Evolutionary conservation across 495 filamentous ascomycete genomes (phyloP), one percentile per base, ranked within the genome.

Genomic region (Aspergillus taichungensis): DNA sequence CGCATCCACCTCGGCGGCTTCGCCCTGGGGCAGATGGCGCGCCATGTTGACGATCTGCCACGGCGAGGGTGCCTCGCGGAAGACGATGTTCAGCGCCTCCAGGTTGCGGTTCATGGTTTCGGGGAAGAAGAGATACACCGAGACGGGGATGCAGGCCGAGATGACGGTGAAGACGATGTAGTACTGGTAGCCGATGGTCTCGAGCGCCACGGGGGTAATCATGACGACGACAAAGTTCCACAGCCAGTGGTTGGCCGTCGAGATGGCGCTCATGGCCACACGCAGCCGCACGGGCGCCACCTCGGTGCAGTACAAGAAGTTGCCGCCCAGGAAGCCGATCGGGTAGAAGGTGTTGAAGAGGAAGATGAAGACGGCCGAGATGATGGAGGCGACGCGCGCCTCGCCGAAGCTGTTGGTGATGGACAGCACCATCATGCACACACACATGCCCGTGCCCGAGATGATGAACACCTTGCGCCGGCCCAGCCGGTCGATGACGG

Each of bases 1-100:
- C 34, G 37, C 2, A 12, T 51, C 53, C 8, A 36, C 49, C 48
- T 50, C 51, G 5, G 52, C 43, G 24, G 43, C 40, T 37, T 63
- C 60, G 10, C 60, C 60, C 37, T 61, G 53, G 6, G 57, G 62
- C 40, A 61, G 32, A 24, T 54, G 37, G 0, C 51, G 45, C n/a
- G 62, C 62, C 57, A 65, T 65, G 13, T 46, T 50, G 13, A 61
- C 60, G 49, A 64, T 64, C 11, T 56, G 8, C 60, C 57, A 63
- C 1, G 53, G 40, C n/a, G 61, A 44, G 0, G 59, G 46, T 1
- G 61, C 61, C 55, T 82, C 82, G 43, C 71, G 73, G 69, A 87
- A 87, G 43, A 84, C 80, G 49, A 61, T 60, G 53, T 85, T 79
- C 60, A 86, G 69, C 50, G 80, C 74, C 57, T 86, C 82, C 10